Base-by-base conservation (phyloP, 2,329 filamentous ascomycete species). In the Stemphylium lycopersici region DNA sequence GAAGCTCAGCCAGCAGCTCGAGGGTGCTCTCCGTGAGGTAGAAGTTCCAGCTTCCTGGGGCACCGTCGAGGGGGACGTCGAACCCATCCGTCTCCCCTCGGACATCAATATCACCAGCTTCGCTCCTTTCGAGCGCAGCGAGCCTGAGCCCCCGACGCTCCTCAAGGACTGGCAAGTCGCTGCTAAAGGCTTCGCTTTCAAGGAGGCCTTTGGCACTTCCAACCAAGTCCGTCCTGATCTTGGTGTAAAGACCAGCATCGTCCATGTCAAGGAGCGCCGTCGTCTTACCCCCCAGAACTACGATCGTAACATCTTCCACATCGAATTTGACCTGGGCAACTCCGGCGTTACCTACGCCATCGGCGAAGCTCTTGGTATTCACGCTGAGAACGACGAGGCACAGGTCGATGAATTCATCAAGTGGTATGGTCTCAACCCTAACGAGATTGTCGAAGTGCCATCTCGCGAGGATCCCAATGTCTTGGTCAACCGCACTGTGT, bases 281-380 rank as follows among this genome's bases (percentile, higher is more conserved):
- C 87, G 95, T 61, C 84, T 99, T 50, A 99, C 95, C 0, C 95
- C 95, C 3, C 69, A 78, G 20, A 89, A 87, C 29, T 99, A 99
- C 73, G 93, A 98, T 77, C 91, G 95, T 67, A 97, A 99, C 83
- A 98, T 99, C 77, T 99, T 99, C 88, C 95, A 99, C 80, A 98
- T 99, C 59, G 95, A 99, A 78, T 99, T 99, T 70, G 95, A 98
- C 72, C 86, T 99, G 20, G 93, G 93, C 56, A 79, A 88, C 69
- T 96, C 93, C 31, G 93, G 93, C 34, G 86, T 99, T 61, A 96
- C 86, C 37, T 99, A 99, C 79, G 91, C 96, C 73, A 98, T 99
- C 69, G 95, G 95, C 52, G 95, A 99, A 80, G 95, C 95, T 41
- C 87, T 99, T 15, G 95, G 95, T 62, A 93, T 99, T 59, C 95